Evolutionary conservation across 1,139 yeast species (phyloP).

Genomic region (Blastobotrys arbuscula): DNA sequence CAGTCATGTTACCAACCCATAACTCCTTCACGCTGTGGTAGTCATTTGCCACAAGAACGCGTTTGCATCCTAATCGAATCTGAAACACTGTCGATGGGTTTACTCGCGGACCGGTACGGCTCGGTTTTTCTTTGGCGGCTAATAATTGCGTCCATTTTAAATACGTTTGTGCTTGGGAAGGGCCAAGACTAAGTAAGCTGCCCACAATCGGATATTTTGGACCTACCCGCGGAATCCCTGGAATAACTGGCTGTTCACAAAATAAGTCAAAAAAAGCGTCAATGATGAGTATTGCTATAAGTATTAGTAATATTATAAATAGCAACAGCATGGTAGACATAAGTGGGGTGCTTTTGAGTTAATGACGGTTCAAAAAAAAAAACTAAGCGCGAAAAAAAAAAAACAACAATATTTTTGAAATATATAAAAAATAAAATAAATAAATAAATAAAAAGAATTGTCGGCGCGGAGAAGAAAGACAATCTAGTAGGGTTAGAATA

Average conservation of each 20-base stretch:
- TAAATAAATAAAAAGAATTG: too few relatives aligned
- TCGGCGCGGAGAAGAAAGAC: too few relatives aligned
- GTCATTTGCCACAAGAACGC: slow-evolving; percentile 61
- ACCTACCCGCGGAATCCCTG: slow-evolving; percentile 38
- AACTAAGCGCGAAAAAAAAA: too few relatives aligned
- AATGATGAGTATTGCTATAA: neutral
- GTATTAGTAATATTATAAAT: neutral
- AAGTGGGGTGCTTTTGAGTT: too few relatives aligned
- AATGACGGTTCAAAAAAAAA: too few relatives aligned
- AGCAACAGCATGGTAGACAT: neutral
- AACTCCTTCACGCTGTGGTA: slow-evolving; percentile 47
- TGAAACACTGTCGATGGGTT: slow-evolving; percentile 53
- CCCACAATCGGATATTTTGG: slow-evolving; percentile 51
- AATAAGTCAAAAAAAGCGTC: slow-evolving; percentile 10
- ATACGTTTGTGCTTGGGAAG: slow-evolving; percentile 50
- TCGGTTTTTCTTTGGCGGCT: neutral
- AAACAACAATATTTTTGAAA: too few relatives aligned
- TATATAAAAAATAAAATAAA: too few relatives aligned
- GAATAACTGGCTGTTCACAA: slow-evolving; percentile 24
- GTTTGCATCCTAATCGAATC: slow-evolving; percentile 51
- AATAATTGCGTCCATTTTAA: slow-evolving; percentile 40
- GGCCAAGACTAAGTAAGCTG: slow-evolving; percentile 43
- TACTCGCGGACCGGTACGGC: neutral
- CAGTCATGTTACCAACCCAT: slow-evolving; percentile 50
- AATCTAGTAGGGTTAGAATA: too few relatives aligned